Conservation (phyloP, 2,329 filamentous ascomycete genomes). For the Fusarium sp. region DNA sequence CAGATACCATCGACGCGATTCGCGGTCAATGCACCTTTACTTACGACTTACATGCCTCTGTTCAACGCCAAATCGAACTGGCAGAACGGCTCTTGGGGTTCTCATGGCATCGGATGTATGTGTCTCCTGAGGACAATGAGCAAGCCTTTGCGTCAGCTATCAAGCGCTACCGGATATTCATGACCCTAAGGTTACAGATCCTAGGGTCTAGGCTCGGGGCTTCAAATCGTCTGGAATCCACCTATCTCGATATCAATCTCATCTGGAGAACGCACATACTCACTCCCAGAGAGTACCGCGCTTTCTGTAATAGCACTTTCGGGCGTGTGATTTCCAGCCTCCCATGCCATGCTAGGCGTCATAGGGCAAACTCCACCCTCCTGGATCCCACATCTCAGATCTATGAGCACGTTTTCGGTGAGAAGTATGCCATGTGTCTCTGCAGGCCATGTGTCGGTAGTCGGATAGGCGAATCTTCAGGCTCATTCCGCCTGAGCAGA, state of each 20-base stretch:
- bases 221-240: neutral
- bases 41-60: constrained; percentile 27
- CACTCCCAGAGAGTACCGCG: constrained; percentile 14
- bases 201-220: neutral
- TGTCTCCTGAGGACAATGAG: neutral
- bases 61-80: constrained; percentile 31
- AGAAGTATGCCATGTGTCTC: constrained; percentile 31
- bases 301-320: constrained; percentile 20
- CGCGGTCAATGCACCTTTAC: neutral
- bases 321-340: constrained; percentile 20
- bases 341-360: constrained; percentile 13
- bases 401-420: constrained; percentile 27
- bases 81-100: constrained; percentile 17
- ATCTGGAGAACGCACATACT: constrained; percentile 42
- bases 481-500: neutral
- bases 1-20: neutral
- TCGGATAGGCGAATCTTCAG: constrained; percentile 1
- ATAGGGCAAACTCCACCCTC: neutral
- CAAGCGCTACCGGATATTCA: constrained; percentile 30
- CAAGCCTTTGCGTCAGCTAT: constrained; percentile 17
- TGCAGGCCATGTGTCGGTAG: constrained; percentile 41
- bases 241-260: constrained; percentile 39
- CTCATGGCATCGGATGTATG: constrained; percentile 41
- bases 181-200: constrained; percentile 26
- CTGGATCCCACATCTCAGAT: constrained; percentile 5